Evolutionary conservation across 441 rosid genomes (phyloP).

Genomic region (Cnidoscolus chayamansa): DNA sequence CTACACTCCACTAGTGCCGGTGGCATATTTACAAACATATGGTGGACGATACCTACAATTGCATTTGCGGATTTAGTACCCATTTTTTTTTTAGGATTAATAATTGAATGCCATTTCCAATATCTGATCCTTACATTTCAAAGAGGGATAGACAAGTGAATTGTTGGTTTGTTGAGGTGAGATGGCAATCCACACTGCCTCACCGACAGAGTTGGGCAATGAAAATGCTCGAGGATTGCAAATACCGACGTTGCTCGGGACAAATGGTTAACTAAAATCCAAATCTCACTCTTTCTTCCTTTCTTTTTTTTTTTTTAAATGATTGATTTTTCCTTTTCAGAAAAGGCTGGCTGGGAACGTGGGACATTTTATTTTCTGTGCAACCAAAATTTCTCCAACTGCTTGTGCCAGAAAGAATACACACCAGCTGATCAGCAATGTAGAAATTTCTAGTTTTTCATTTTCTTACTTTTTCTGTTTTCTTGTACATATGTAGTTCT

Average conservation of each 20-base stretch:
- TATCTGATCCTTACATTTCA: neutral
- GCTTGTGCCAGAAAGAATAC: neutral
- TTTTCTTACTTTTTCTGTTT: neutral
- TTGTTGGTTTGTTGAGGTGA: neutral
- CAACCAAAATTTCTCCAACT: slow-evolving; percentile 1
- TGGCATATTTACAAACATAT: too few relatives aligned
- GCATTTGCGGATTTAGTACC: too few relatives aligned
- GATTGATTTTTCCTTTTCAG: too few relatives aligned
- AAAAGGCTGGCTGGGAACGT: too few relatives aligned
- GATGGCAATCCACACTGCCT: neutral
- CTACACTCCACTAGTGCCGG: too few relatives aligned
- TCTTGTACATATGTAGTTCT: slow-evolving; percentile 17
- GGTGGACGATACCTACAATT: too few relatives aligned
- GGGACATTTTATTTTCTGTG: neutral
- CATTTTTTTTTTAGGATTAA: too few relatives aligned
- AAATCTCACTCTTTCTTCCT: too few relatives aligned
- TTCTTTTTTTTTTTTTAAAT: too few relatives aligned
- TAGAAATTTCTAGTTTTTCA: neutral
- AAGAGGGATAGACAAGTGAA: neutral
- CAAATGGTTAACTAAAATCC: too few relatives aligned
- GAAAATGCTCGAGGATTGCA: neutral
- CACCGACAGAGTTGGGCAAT: neutral
- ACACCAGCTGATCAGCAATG: neutral
- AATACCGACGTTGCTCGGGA: neutral
- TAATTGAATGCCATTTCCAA: too few relatives aligned